Evolutionary conservation across 305 asterid genomes (phyloP).

Genomic region (Fraxinus ornus): DNA sequence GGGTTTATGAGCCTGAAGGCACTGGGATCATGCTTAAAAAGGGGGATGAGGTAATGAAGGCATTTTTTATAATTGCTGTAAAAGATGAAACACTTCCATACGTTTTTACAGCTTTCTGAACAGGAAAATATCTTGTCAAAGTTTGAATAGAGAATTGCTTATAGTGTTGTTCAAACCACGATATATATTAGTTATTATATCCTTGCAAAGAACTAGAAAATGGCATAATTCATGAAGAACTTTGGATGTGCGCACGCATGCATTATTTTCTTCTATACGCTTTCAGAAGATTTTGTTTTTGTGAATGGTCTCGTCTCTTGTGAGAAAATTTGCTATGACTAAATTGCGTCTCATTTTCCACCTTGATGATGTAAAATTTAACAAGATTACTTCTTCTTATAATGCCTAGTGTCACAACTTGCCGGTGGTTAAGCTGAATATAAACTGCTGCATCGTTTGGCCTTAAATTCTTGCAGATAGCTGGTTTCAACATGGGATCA

Average conservation of each 20-base stretch:
- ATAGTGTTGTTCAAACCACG: background rate
- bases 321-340: background rate
- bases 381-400: background rate
- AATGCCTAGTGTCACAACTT: background rate
- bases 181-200: background rate
- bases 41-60: constrained; percentile 79
- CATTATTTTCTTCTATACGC: background rate
- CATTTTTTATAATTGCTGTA: background rate
- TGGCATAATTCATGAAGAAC: background rate
- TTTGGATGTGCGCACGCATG: background rate
- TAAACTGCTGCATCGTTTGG: background rate
- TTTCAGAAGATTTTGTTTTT: background rate
- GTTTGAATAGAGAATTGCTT: background rate
- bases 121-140: background rate
- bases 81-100: background rate
- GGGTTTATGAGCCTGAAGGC: constrained; percentile 54
- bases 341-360: background rate
- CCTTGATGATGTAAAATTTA: background rate
- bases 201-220: background rate
- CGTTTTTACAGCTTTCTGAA: background rate
- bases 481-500: constrained; percentile 94
- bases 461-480: constrained; percentile 51
- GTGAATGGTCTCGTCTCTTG: background rate
- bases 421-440: background rate
- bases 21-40: constrained; percentile 63